phyloP scores from a whole-genome alignment of 129 eudicot genomes.

The Helianthus annuus region HanXRQr2.0-SUNRISE NC_035441.2:105214427-105214926 shows the following conservation, averaged over 20 bases:
- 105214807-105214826: constrained; percentile 83
- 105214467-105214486: constrained; percentile 91
- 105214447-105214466: constrained; percentile 61
- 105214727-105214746: constrained; percentile 84
- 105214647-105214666: constrained; percentile 23
- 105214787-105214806: constrained; percentile 62
- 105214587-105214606: neutral
- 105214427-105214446: constrained; percentile 64
- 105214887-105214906: neutral
- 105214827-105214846: constrained; percentile 87
- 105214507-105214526: constrained; percentile 63
- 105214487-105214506: constrained; percentile 93
- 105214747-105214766: constrained; percentile 62
- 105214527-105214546: constrained; percentile 58
- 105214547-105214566: constrained; percentile 88
- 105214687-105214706: constrained; percentile 77
- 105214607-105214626: neutral
- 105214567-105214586: constrained; percentile 73
- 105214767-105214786: constrained; percentile 51
- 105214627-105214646: neutral
- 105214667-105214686: constrained; percentile 81
- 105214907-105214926: neutral
- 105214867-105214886: constrained; percentile 52
- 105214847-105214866: constrained; percentile 98
- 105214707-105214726: constrained; percentile 82